Conservation (phyloP, 139 green algal genomes). For the Chlamydomonas applanata region DNA sequence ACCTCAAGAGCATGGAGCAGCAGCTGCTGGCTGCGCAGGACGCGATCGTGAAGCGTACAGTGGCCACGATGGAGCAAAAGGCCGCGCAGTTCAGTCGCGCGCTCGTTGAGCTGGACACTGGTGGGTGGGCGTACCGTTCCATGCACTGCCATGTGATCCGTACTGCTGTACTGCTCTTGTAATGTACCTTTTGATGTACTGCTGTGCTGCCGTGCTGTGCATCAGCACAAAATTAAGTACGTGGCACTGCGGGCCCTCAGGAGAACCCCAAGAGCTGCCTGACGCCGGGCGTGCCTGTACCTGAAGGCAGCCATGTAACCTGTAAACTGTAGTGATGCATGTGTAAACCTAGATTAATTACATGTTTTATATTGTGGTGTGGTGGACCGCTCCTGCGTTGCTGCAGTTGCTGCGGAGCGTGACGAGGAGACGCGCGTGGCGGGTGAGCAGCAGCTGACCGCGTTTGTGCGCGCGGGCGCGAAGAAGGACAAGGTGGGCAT, state of each 20-base stretch:
- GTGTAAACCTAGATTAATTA: neutral
- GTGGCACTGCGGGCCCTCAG: too few relatives aligned
- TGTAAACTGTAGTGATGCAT: neutral
- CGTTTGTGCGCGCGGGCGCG: constrained; percentile 27
- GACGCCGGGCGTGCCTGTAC: too few relatives aligned
- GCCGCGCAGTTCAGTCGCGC: constrained; percentile 21
- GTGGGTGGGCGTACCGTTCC: too few relatives aligned
- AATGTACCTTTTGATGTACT: neutral
- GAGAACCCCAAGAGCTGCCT: too few relatives aligned
- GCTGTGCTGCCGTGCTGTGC: too few relatives aligned
- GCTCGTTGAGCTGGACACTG: constrained; percentile 23
- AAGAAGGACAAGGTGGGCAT: constrained; percentile 43
- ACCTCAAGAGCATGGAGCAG: constrained; percentile 32
- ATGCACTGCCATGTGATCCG: too few relatives aligned
- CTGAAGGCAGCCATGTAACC: neutral
- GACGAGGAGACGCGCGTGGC: constrained; percentile 25
- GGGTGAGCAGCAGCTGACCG: constrained; percentile 40
- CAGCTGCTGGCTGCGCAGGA: constrained; percentile 35
- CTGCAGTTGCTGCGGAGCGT: constrained; percentile 3
- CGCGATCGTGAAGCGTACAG: constrained; percentile 13
- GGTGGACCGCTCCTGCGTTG: neutral
- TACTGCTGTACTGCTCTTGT: neutral
- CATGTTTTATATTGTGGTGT: neutral
- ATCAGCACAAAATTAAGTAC: too few relatives aligned
- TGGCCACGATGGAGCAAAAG: constrained; percentile 37